Conservation (phyloP, 345 rosid species). For the Abelmoschus esculentus region DNA sequence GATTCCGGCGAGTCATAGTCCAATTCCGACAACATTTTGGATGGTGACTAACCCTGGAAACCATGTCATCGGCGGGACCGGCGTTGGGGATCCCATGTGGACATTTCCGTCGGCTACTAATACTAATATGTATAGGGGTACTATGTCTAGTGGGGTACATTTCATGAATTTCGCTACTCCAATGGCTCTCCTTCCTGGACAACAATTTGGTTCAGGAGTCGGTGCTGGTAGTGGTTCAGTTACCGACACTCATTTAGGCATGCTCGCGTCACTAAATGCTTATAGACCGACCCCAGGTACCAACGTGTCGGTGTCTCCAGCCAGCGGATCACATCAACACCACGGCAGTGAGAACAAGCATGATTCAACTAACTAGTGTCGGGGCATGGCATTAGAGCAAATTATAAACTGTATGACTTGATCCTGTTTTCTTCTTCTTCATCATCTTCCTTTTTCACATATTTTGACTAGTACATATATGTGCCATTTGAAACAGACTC, state of each 20-base stretch:
- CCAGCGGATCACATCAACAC: constrained; percentile 30
- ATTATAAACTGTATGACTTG: constrained; percentile 22
- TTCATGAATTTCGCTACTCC: constrained; percentile 72
- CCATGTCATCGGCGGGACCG: constrained; percentile 30
- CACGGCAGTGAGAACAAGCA: constrained; percentile 38
- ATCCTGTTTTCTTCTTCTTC: constrained; percentile 10
- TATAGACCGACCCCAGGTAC: constrained; percentile 38
- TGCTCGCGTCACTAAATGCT: constrained; percentile 62
- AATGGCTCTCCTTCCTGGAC: constrained; percentile 60
- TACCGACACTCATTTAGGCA: constrained; percentile 49
- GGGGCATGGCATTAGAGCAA: constrained; percentile 31
- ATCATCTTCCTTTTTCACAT: not conserved
- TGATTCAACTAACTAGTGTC: constrained; percentile 16
- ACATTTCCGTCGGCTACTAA: constrained; percentile 32
- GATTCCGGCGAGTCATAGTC: constrained; percentile 38
- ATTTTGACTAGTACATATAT: constrained; percentile 8
- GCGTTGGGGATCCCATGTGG: constrained; percentile 40
- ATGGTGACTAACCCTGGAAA: constrained; percentile 41
- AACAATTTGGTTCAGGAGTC: constrained; percentile 36
- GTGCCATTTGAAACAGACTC: constrained; percentile 15
- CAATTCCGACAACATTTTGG: constrained; percentile 57
- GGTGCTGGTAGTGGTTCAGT: constrained; percentile 23
- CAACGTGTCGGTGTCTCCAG: constrained; percentile 17
- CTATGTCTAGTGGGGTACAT: constrained; percentile 51
- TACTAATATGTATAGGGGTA: constrained; percentile 28